Conservation (phyloP, 805 yeast genomes). For the Starmerella sp. region DNA sequence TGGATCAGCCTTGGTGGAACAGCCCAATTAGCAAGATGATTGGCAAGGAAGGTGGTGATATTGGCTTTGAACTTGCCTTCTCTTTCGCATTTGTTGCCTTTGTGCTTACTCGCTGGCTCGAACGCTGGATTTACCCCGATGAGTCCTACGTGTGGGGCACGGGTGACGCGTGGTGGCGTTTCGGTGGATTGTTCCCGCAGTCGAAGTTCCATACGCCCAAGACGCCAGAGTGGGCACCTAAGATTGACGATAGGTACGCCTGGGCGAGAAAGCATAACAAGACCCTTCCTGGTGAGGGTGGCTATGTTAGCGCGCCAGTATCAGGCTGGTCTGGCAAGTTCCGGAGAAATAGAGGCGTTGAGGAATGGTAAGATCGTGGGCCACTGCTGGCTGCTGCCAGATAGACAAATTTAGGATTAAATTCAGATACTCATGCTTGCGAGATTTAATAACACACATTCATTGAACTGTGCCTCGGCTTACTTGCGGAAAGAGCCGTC, state of each 20-base stretch:
- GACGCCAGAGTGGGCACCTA: constrained; percentile 16
- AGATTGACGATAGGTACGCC: constrained; percentile 15
- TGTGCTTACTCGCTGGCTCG: constrained; percentile 21
- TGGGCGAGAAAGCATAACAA: constrained; percentile 17
- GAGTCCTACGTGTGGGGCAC: constrained; percentile 20
- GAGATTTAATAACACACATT: no score
- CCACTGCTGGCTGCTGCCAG: no score
- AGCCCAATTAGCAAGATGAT: constrained; percentile 57
- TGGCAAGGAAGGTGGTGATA: constrained; percentile 66
- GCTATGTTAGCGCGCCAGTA: background rate
- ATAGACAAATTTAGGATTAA: no score
- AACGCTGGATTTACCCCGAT: constrained; percentile 20
- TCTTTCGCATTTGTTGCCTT: constrained; percentile 50
- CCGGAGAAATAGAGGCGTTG: constrained; percentile 12
- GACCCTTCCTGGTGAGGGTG: constrained; percentile 12
- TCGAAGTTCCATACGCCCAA: constrained; percentile 8
- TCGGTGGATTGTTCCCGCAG: constrained; percentile 8
- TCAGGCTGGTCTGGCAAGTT: constrained; percentile 4
- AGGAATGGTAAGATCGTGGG: constrained; percentile 4
- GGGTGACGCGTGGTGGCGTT: constrained; percentile 22
- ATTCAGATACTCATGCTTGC: no score
- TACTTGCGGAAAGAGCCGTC: constrained; percentile 17
- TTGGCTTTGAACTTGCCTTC: constrained; percentile 71
- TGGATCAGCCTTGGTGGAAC: constrained; percentile 74
- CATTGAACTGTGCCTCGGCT: background rate